A percentile compares a stretch with the other conserved stretches of the same genome.
Conservation (phyloP, 768 basidiomycete species). For the Suillus alpinus region DNA sequence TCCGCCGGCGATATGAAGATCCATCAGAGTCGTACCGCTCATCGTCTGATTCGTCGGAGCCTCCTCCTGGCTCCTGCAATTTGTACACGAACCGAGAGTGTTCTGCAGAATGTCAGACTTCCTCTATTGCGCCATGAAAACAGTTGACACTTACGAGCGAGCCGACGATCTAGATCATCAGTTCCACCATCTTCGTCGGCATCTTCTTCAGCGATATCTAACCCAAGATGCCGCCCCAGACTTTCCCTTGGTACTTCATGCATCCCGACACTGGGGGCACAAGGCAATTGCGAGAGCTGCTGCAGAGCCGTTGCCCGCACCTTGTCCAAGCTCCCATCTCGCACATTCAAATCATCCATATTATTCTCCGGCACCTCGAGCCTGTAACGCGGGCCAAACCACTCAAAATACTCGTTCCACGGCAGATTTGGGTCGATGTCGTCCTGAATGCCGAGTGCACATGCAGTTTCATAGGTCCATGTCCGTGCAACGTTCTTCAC, state of each 20-base stretch:
- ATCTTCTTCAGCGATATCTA: conserved; percentile 45
- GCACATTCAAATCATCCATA: conserved; percentile 90
- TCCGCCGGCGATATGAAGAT: conserved; percentile 41
- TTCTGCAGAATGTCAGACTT: conserved; percentile 37
- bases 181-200: conserved; percentile 37
- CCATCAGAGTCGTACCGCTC: conserved; percentile 50
- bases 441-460: conserved; percentile 84
- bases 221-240: conserved; percentile 59
- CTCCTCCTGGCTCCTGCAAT: conserved; percentile 48
- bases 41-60: conserved; percentile 47
- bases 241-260: conserved; percentile 78
- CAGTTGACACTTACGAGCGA: conserved; percentile 60
- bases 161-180: conserved; percentile 64
- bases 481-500: conserved; percentile 93
- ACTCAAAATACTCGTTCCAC: conserved; percentile 92
- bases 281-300: conserved; percentile 55
- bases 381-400: conserved; percentile 94
- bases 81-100: conserved; percentile 65
- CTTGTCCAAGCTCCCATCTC: conserved; percentile 74
- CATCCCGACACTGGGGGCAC: conserved; percentile 84
- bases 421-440: conserved; percentile 75
- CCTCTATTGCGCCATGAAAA: neutral
- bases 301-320: conserved; percentile 67
- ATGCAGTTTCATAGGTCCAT: conserved; percentile 97
- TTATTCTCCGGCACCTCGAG: conserved; percentile 90